phyloP scores from a whole-genome alignment of 176 grass and related monocot species.

The Ensete glaucum region DNA sequence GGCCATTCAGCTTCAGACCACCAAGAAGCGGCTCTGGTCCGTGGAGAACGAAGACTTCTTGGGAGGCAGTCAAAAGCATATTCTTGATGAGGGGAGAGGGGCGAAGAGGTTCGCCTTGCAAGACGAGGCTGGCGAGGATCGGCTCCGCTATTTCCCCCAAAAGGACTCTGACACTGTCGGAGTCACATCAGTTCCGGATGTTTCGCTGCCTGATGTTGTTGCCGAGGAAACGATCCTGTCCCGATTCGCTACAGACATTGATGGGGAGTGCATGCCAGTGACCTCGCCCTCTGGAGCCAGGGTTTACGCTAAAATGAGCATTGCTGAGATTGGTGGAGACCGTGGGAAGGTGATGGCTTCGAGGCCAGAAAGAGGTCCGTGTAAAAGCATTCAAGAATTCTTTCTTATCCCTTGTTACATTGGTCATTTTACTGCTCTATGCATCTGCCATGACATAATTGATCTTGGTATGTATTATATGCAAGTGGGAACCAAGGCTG shows the following conservation, averaged over 20 bases:
- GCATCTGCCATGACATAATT: neutral
- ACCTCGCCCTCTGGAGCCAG: constrained; percentile 67
- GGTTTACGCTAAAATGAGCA: constrained; percentile 62
- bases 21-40: constrained; percentile 7
- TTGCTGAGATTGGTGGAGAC: neutral
- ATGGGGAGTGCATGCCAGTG: constrained; percentile 54
- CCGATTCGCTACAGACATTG: constrained; percentile 64
- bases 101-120: constrained; percentile 31
- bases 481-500: too few relatives aligned
- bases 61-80: constrained; percentile 10
- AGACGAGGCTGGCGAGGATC: constrained; percentile 30
- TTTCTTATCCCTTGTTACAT: neutral
- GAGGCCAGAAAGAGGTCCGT: constrained; percentile 13
- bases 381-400: neutral
- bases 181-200: constrained; percentile 24
- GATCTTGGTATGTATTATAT: neutral
- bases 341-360: constrained; percentile 5
- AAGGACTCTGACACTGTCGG: constrained; percentile 20
- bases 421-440: neutral
- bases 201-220: constrained; percentile 27
- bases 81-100: constrained; percentile 20
- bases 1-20: neutral
- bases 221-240: constrained; percentile 47
- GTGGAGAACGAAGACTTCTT: constrained; percentile 12
- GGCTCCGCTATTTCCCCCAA: constrained; percentile 29